Evolutionary conservation across 73 alveolate genomes (phyloP), one percentile per base, ranked within the genome.

Genomic region (Stentor roeselii): DNA sequence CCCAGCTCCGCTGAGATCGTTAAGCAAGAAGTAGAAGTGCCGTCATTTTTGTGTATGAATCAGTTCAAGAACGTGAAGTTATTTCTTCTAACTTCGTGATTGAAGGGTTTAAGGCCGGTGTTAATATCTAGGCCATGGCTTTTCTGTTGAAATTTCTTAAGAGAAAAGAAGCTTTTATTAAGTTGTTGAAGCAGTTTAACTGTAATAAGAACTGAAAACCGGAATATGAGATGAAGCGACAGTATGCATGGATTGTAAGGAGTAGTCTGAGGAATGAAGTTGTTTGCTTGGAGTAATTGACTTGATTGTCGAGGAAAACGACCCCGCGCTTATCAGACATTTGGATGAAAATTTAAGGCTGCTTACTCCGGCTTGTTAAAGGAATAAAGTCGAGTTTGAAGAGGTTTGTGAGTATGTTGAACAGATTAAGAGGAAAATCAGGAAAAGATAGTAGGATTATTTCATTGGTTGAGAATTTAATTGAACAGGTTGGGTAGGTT

Each of bases 1-100:
- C 92, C 96, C 11, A 78, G 84, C 3, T 78, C 34, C 34, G 34
- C 94, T 15, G 89, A 84, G 3, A 67, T 36, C 30, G 86, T 58
- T 59, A 59, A 87, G 75, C 75, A 42, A 58, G 85, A 84, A n/a
- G n/a, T 14, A 50, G 67, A 50, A 30, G 78, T n/a, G 3, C 78
- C 3, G 76, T 27, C 30, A 3, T 61, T 21, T 67, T 67, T 67
- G 37, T 67, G 34, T 67, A 32, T 2, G 34, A 32, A 67, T 40
- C 80, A 27, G n/a, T 67, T 21, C 80, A 67, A 67, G 80, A 67
- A 32, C 80, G 80, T 2, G 80, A 67, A 67, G 80, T 67, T 32
- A 21, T 67, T n/a, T 30, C 50, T 21, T 32, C 80, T 30, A 21
- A 34, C 37, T 67, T 67, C 11, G n/a, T 67, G 27, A 67, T 32